Evolutionary conservation across 192 early-diverging fungal species (phyloP).

Genomic region (Gryganskiella cystojenkinii): DNA sequence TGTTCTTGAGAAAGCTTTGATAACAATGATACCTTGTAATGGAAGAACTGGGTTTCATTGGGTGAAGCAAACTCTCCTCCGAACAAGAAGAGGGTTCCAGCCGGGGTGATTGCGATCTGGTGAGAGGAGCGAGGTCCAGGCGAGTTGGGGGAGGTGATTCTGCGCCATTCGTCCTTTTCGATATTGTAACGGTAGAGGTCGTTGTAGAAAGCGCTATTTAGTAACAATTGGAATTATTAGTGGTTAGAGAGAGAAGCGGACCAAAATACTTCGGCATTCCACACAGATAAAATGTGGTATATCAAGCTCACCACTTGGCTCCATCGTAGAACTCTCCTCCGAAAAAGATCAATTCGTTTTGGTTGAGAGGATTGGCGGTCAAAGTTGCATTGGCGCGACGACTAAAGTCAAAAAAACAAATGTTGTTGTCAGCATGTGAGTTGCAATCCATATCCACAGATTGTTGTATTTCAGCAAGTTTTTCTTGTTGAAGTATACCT

Average conservation of each 20-base stretch:
- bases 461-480: too few relatives aligned
- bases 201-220: slow-evolving; percentile 63
- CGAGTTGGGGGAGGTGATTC: slow-evolving; percentile 68
- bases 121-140: slow-evolving; percentile 78
- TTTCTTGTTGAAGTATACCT: slow-evolving; percentile 40
- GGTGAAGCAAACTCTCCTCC: slow-evolving; percentile 71
- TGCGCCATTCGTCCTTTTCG: slow-evolving; percentile 79
- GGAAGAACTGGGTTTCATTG: slow-evolving; percentile 75
- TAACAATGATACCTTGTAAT: slow-evolving; percentile 45
- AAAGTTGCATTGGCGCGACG: slow-evolving; percentile 69
- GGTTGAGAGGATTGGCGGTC: slow-evolving; percentile 69
- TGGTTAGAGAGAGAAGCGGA: too few relatives aligned
- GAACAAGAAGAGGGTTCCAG: slow-evolving; percentile 72
- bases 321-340: slow-evolving; percentile 79
- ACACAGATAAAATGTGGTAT: too few relatives aligned
- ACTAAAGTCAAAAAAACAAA: slow-evolving; percentile 14
- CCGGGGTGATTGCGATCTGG: slow-evolving; percentile 69
- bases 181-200: slow-evolving; percentile 77
- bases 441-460: too few relatives aligned
- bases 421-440: background rate
- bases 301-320: slow-evolving; percentile 39
- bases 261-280: too few relatives aligned
- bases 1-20: background rate
- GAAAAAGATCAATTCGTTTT: slow-evolving; percentile 71
- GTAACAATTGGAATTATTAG: too few relatives aligned